Evolutionary conservation across 2,329 filamentous ascomycete species (phyloP).

Genomic region (Diaporthe sp.): DNA sequence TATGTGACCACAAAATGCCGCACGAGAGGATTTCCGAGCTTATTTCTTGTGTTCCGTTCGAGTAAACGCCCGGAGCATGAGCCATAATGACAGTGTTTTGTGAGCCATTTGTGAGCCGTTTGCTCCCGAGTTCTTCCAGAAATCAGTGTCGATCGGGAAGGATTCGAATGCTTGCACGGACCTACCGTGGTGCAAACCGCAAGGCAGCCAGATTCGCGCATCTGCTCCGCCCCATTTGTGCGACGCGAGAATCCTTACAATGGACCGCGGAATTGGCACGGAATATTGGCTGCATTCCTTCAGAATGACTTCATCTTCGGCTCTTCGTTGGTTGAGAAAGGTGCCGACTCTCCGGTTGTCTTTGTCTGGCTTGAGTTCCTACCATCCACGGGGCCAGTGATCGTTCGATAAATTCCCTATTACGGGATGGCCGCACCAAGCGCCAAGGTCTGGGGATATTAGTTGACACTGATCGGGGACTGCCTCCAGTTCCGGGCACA

Average conservation of each 20-base stretch:
- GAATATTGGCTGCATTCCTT: slow-evolving; percentile 13
- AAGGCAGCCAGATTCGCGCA: slow-evolving; percentile 26
- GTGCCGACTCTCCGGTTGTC: slow-evolving; percentile 3
- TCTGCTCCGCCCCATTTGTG: slow-evolving; percentile 5
- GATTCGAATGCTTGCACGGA: slow-evolving; percentile 13
- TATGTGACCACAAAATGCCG: neutral
- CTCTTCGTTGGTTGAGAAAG: neutral
- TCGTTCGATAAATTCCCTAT: neutral
- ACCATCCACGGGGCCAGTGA: neutral
- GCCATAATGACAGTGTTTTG: neutral
- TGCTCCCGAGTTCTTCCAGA: neutral
- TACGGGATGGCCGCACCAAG: neutral
- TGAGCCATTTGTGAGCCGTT: neutral
- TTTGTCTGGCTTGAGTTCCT: neutral
- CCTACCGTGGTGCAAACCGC: slow-evolving; percentile 2
- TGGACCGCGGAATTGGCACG: slow-evolving; percentile 3
- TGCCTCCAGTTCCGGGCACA: neutral
- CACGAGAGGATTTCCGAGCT: no score
- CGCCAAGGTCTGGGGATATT: slow-evolving; percentile 14
- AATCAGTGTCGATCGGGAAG: neutral
- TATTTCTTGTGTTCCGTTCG: neutral
- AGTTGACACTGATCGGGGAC: neutral
- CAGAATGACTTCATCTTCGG: slow-evolving; percentile 5
- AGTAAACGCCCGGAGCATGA: neutral
- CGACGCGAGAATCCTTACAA: slow-evolving; percentile 4